Percentiles rank a stretch among this genome's conserved stretches.
phyloP scores from a whole-genome alignment of 2,329 filamentous ascomycete species.

The Madurella fahalii region DNA sequence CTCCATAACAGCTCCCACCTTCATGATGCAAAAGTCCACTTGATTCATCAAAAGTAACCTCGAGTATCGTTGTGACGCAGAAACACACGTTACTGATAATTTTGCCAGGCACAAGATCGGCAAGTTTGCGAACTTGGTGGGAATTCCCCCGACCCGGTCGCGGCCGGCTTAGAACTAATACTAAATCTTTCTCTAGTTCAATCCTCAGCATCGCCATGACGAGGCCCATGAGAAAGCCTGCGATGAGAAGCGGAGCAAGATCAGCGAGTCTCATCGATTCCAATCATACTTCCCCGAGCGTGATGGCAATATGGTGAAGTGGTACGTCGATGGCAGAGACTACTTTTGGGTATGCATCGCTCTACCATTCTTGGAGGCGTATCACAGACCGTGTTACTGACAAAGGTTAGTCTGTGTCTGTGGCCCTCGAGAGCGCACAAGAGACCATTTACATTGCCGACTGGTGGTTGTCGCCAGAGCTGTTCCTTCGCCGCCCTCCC shows the following conservation, averaged over 20 bases:
- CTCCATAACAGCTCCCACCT: slow-evolving; percentile 47
- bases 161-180: too few relatives aligned
- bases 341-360: slow-evolving; percentile 67
- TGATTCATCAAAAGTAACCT: slow-evolving; percentile 56
- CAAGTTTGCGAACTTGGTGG: slow-evolving; percentile 59
- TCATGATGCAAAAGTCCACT: slow-evolving; percentile 52
- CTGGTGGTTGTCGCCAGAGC: slow-evolving; percentile 92
- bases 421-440: slow-evolving; percentile 81
- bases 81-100: background rate
- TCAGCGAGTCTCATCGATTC: slow-evolving; percentile 74
- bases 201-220: slow-evolving; percentile 86
- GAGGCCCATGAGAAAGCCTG: slow-evolving; percentile 84
- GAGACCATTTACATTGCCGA: slow-evolving; percentile 95
- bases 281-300: slow-evolving; percentile 86
- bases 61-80: background rate
- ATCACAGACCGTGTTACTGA: background rate
- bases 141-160: background rate
- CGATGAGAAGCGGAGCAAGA: slow-evolving; percentile 71
- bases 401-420: slow-evolving; percentile 61
- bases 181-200: slow-evolving; percentile 50
- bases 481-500: slow-evolving; percentile 81
- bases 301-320: slow-evolving; percentile 84
- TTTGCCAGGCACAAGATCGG: slow-evolving; percentile 51
- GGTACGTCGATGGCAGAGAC: slow-evolving; percentile 93
- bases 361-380: too few relatives aligned